Base-by-base conservation (phyloP, 805 yeast species). In the Metschnikowia sp. region DNA sequence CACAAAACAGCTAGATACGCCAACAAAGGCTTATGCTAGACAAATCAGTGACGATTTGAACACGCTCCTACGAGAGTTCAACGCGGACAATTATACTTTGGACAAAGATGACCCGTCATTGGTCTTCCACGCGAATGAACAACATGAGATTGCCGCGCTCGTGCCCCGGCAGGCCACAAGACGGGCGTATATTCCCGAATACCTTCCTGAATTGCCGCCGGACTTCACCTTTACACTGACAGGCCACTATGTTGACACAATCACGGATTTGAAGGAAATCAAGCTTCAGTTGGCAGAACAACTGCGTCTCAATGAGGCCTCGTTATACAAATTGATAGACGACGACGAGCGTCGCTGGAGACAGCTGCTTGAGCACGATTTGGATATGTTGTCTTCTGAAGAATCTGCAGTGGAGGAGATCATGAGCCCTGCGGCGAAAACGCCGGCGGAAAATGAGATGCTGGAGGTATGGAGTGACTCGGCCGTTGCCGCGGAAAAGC, bases 161-260 rank as follows among this genome's bases (percentile, higher is more conserved):
- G 78, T 84, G 11, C 90, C 77, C 1, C 83, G 47, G 67, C 83
- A 32, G 40, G 51, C 62, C 6, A 40, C 47, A n/a, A 54, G 55
- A 29, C 73, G 75, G 1, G 60, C 63, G 5, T 79, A 80, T 49
- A 75, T 88, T 8, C 95, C 95, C 0, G 60, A 69, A 6, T 90
- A 90, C 83, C 69, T 92, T 56, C 99, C 99, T 0, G 81, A 82
- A 10, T 74, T 92, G 29, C 99, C 99, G 1, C 96, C 98, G 0
- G 96, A 89, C 58, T 95, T 91, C 65, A 92, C 98, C 0, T 92
- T 86, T 62, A 82, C 81, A 64, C 78, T 83, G 47, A 86, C 96
- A 0, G 86, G 96, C 0, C 75, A 76, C 52, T 90, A 72, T 61
- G 75, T 83, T 47, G 71, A 79, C 22, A 73, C 83, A 18, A 66